Evolutionary conservation across 495 filamentous ascomycete species (phyloP).

Genomic region (Corynascus novoguineensis): DNA sequence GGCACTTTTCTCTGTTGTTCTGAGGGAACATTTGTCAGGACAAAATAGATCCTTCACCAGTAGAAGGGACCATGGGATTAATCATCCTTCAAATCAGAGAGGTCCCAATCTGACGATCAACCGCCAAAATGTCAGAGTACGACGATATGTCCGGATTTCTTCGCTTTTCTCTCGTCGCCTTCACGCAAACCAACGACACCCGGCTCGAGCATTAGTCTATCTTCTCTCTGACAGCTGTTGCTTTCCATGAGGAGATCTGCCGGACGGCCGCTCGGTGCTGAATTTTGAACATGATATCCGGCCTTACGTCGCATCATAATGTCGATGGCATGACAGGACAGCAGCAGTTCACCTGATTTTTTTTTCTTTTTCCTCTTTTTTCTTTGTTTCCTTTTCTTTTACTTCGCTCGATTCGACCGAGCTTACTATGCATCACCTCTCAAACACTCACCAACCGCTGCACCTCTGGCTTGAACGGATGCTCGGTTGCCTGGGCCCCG

Average conservation of each 20-base stretch:
- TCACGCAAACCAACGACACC: neutral
- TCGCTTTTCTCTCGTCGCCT: neutral
- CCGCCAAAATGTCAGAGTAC: slow-evolving; percentile 2
- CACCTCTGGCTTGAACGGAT: neutral
- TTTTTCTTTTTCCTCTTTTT: neutral
- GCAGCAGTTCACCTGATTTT: neutral
- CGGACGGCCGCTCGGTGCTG: too few species aligned
- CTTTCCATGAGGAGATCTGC: too few species aligned
- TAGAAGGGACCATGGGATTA: too few species aligned
- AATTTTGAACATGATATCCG: too few species aligned
- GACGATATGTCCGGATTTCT: neutral
- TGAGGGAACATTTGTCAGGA: slow-evolving; percentile 1
- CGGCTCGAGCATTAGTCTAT: too few species aligned
- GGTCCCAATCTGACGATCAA: neutral
- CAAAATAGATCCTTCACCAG: too few species aligned
- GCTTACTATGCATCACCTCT: neutral
- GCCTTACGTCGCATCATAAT: too few species aligned
- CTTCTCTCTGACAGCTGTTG: too few species aligned
- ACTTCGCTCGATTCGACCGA: too few species aligned
- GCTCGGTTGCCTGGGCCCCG: neutral
- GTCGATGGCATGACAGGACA: neutral
- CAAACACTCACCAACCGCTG: neutral
- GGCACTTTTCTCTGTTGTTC: neutral
- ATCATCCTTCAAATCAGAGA: neutral
- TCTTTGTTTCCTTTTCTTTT: too few species aligned